A percentile compares a stretch with the other conserved stretches of the same genome.
Conservation (phyloP, 2,329 filamentous ascomycete species). For the Thielaviopsis ethacetica region DNA sequence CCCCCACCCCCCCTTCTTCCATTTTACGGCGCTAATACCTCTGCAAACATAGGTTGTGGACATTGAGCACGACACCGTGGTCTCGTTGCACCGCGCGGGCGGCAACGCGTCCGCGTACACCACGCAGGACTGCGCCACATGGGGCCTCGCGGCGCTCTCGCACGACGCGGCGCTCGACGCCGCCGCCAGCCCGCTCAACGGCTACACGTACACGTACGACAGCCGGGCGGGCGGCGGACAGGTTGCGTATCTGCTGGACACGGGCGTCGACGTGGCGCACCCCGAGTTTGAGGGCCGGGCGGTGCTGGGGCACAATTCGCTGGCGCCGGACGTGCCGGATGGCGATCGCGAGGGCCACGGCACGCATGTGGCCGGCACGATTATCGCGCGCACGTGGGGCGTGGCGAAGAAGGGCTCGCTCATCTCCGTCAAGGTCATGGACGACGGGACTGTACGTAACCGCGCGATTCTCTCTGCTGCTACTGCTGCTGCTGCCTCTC, state of each 20-base stretch:
- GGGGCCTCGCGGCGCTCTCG: conserved; percentile 20
- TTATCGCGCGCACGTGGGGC: conserved; percentile 3
- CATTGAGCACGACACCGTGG: not conserved
- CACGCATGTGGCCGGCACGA: conserved; percentile 20
- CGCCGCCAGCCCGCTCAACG: not conserved
- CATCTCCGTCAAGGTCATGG: conserved; percentile 30
- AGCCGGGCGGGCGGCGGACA: conserved; percentile 14
- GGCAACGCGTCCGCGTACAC: not conserved
- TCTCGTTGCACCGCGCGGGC: not conserved
- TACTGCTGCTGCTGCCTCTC: too few species aligned
- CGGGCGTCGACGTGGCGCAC: conserved; percentile 14
- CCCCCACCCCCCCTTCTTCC: too few species aligned
- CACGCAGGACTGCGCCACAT: conserved; percentile 18
- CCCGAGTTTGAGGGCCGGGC: conserved; percentile 15
- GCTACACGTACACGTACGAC: conserved; percentile 15
- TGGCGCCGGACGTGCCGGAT: conserved; percentile 14
- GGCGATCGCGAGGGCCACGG: conserved; percentile 25
- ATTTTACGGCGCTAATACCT: too few species aligned
- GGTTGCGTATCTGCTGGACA: conserved; percentile 16
- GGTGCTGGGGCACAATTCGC: conserved; percentile 14
- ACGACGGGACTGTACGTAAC: conserved; percentile 14
- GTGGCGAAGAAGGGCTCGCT: conserved; percentile 27
- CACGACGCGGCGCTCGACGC: conserved; percentile 16
- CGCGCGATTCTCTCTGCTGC: too few species aligned
- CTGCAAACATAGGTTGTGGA: not conserved